Conservation (phyloP, 257 asterid genomes). For the Solanum microdontum region DNA sequence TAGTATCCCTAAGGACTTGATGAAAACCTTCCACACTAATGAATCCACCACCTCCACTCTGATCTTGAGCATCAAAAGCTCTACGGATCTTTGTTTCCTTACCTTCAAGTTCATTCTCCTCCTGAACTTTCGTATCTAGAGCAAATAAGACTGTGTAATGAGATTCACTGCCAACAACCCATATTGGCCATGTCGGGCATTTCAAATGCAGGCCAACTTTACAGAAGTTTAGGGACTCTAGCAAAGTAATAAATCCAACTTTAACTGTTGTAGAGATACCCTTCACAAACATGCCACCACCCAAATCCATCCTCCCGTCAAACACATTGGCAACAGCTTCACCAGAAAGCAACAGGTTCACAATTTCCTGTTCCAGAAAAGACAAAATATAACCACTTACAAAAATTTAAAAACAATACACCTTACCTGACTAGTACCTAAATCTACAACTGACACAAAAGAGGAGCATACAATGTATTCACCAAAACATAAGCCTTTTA, state of each 20-base stretch:
- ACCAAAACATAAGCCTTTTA: background rate
- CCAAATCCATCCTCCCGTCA: slow-evolving; percentile 87
- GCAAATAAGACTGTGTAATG: slow-evolving; percentile 92
- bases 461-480: background rate
- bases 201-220: slow-evolving; percentile 81
- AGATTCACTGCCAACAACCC: slow-evolving; percentile 99
- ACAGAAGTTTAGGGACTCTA: slow-evolving; percentile 86
- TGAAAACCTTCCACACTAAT: slow-evolving; percentile 82
- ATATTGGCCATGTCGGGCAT: slow-evolving; percentile 94
- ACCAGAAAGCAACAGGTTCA: slow-evolving; percentile 87
- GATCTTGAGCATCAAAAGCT: slow-evolving; percentile 88
- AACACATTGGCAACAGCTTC: slow-evolving; percentile 80
- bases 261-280: slow-evolving; percentile 81
- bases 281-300: slow-evolving; percentile 89
- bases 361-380: slow-evolving; percentile 65
- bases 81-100: slow-evolving; percentile 74
- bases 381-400: background rate
- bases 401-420: background rate
- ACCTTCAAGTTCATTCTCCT: slow-evolving; percentile 72
- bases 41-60: slow-evolving; percentile 99
- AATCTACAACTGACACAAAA: background rate
- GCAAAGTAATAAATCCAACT: slow-evolving; percentile 88
- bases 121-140: slow-evolving; percentile 74
- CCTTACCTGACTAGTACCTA: background rate
- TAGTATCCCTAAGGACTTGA: slow-evolving; percentile 57